phyloP scores from a whole-genome alignment of 2,329 filamentous ascomycete species.

The Talaromyces islandicus region DNA sequence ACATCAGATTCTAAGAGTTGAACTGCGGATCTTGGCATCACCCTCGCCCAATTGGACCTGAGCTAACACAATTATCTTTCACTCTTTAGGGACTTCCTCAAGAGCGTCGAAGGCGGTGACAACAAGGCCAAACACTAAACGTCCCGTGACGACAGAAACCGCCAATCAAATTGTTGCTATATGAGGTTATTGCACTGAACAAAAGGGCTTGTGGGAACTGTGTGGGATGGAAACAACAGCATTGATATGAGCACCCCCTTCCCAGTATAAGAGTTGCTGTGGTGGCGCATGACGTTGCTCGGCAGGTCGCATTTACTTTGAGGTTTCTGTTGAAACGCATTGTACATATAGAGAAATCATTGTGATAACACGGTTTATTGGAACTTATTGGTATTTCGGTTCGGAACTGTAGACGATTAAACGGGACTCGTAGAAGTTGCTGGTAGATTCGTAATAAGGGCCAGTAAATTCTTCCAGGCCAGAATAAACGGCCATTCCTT shows the following conservation, averaged over 20 bases:
- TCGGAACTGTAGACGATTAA: background rate
- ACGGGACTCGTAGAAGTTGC: background rate
- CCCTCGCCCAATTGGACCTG: background rate
- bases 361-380: conserved; percentile 13
- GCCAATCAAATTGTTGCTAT: background rate
- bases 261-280: background rate
- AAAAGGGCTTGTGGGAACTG: background rate
- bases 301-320: background rate
- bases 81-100: conserved; percentile 43
- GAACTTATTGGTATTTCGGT: no score
- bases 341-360: conserved; percentile 26
- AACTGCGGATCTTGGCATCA: background rate
- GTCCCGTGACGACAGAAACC: background rate
- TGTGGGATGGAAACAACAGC: background rate
- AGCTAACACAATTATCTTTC: background rate
- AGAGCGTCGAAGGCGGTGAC: conserved; percentile 43
- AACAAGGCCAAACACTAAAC: conserved; percentile 39
- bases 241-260: background rate
- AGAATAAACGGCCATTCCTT: background rate
- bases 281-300: background rate
- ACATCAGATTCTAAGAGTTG: background rate
- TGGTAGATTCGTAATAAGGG: background rate
- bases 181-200: background rate
- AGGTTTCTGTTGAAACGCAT: conserved; percentile 12
- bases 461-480: background rate